Conservation (phyloP, 148 eudicot species). For the Tetragonia tetragonoides region DNA sequence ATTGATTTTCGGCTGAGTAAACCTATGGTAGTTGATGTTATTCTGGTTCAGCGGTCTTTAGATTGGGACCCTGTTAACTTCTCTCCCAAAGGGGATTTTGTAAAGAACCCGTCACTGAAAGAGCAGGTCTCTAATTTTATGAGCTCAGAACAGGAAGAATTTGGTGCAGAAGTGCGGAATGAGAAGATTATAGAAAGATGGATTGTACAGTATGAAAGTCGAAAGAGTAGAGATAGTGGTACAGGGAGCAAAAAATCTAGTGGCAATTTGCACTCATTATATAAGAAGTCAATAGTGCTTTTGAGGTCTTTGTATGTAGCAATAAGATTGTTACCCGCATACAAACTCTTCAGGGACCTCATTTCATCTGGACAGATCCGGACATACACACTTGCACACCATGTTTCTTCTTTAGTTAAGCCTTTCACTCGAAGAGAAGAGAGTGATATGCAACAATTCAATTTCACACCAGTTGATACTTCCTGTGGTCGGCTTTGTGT, state of each 20-base stretch:
- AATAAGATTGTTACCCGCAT: conserved; percentile 82
- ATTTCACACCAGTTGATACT: conserved; percentile 75
- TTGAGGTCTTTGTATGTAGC: conserved; percentile 76
- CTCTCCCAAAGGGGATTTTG: conserved; percentile 41
- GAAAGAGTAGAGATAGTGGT: conserved; percentile 43
- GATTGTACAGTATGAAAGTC: conserved; percentile 79
- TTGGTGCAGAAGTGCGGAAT: conserved; percentile 35
- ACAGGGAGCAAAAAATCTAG: conserved; percentile 52
- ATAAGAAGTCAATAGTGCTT: conserved; percentile 70
- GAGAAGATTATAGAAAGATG: conserved; percentile 90
- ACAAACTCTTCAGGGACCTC: conserved; percentile 73
- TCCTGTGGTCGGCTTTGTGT: conserved; percentile 78
- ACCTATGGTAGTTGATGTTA: conserved; percentile 86
- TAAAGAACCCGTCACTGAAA: conserved; percentile 34
- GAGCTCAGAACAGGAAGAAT: conserved; percentile 55
- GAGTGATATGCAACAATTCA: conserved; percentile 69
- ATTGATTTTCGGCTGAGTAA: conserved; percentile 86
- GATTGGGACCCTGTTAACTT: conserved; percentile 43
- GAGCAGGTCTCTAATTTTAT: conserved; percentile 34
- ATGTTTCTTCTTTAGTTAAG: conserved; percentile 70
- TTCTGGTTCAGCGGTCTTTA: conserved; percentile 49
- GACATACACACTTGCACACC: conserved; percentile 61
- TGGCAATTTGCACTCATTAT: conserved; percentile 50
- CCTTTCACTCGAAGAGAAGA: conserved; percentile 79
- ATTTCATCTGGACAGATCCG: conserved; percentile 61